Conservation (phyloP, 2,329 filamentous ascomycete genomes). For the Erysiphe pisi region DNA sequence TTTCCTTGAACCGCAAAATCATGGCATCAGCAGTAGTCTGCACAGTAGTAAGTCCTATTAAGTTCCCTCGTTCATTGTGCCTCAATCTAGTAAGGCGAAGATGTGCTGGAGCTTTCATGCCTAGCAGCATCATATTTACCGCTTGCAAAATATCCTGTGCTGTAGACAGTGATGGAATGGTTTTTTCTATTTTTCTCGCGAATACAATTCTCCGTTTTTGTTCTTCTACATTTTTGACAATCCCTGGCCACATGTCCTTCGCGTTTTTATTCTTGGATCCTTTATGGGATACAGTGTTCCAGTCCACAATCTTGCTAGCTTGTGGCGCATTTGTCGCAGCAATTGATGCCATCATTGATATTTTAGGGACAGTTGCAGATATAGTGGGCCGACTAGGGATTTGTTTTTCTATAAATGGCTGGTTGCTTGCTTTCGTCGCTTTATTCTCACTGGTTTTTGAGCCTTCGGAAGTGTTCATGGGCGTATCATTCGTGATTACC, state of each 20-base stretch:
- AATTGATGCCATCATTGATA: no score
- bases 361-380: no score
- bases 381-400: no score
- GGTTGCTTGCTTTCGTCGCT: no score
- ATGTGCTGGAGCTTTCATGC: background rate
- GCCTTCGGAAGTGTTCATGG: no score
- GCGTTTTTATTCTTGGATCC: background rate
- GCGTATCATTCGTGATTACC: no score
- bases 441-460: no score
- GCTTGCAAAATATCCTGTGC: background rate
- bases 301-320: no score
- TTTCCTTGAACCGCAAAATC: background rate
- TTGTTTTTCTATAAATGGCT: no score
- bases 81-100: background rate
- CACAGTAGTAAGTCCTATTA: no score
- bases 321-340: no score
- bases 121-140: background rate
- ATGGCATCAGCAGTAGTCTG: background rate
- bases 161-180: background rate
- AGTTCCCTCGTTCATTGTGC: background rate
- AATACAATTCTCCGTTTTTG: background rate
- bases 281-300: background rate
- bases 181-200: background rate
- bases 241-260: background rate
- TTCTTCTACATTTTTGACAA: background rate